Conservation (phyloP, 2,329 filamentous ascomycete genomes). For the Trichoderma gracile region DNA sequence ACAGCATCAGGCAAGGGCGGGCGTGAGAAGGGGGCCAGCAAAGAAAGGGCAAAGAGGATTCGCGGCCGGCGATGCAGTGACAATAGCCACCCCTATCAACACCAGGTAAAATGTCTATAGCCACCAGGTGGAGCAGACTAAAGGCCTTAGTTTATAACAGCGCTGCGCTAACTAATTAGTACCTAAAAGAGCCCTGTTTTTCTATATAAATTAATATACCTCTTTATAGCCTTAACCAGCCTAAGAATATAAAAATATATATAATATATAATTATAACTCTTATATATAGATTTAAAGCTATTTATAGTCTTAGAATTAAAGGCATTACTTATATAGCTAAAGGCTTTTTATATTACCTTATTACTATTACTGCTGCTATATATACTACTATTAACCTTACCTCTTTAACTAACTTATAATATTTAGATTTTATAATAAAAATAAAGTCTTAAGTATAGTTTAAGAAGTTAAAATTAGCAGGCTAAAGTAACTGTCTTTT, state of each 20-base stretch:
- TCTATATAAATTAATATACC: background rate
- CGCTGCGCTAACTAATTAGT: background rate
- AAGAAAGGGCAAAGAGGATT: conserved; percentile 7
- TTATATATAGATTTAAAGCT: background rate
- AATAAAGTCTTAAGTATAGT: no score
- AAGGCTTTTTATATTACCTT: no score
- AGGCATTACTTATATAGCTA: no score
- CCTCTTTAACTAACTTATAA: no score
- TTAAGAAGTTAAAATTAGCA: no score
- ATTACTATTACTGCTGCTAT: no score
- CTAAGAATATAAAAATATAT: background rate
- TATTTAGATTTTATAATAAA: no score
- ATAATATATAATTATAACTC: background rate
- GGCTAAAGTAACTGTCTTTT: no score
- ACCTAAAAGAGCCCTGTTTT: background rate
- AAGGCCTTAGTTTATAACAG: no score
- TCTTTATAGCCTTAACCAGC: background rate
- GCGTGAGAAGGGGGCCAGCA: background rate
- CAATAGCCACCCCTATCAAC: background rate
- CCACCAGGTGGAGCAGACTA: no score
- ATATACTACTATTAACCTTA: no score
- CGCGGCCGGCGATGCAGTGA: conserved; percentile 18
- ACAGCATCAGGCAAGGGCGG: background rate
- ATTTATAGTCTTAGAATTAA: background rate
- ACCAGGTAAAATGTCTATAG: no score